Evolutionary conservation across 805 yeast genomes (phyloP).

Genomic region (Metschnikowia santaceciliae): DNA sequence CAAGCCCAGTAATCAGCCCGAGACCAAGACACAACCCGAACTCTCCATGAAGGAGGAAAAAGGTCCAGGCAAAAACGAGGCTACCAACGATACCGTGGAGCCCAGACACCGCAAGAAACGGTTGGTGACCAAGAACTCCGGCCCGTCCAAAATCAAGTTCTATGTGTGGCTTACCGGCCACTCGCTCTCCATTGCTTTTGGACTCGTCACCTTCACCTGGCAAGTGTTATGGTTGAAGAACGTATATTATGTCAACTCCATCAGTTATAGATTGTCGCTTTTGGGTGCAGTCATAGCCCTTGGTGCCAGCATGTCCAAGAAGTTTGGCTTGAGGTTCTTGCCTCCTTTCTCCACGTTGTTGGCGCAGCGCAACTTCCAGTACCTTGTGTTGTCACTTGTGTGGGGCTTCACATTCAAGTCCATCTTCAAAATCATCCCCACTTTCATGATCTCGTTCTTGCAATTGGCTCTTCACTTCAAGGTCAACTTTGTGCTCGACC

Average conservation of each 20-base stretch:
- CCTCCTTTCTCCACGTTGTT: constrained; percentile 64
- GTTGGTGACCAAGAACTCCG: constrained; percentile 27
- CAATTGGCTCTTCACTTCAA: constrained; percentile 48
- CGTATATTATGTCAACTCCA: constrained; percentile 41
- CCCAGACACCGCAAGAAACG: constrained; percentile 21
- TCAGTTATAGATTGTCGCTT: constrained; percentile 52
- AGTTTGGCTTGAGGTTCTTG: constrained; percentile 50
- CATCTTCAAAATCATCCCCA: constrained; percentile 62
- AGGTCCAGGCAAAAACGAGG: neutral
- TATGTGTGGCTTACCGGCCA: constrained; percentile 60
- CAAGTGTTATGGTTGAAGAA: constrained; percentile 38
- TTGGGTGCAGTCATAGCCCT: constrained; percentile 54
- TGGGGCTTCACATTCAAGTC: constrained; percentile 68
- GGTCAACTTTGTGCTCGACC: constrained; percentile 36
- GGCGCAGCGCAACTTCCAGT: constrained; percentile 76
- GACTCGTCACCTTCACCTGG: constrained; percentile 36
- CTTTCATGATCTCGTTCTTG: constrained; percentile 49
- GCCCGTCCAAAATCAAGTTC: constrained; percentile 40
- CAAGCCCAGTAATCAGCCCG: constrained; percentile 5
- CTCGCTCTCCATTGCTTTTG: constrained; percentile 40
- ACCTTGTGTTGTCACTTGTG: constrained; percentile 46
- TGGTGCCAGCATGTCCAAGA: constrained; percentile 50
- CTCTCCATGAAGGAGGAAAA: neutral
- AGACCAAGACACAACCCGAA: neutral
- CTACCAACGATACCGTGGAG: constrained; percentile 15